Base-by-base conservation (phyloP, 345 rosid genomes). In the Eucalyptus sideroxylon region DNA sequence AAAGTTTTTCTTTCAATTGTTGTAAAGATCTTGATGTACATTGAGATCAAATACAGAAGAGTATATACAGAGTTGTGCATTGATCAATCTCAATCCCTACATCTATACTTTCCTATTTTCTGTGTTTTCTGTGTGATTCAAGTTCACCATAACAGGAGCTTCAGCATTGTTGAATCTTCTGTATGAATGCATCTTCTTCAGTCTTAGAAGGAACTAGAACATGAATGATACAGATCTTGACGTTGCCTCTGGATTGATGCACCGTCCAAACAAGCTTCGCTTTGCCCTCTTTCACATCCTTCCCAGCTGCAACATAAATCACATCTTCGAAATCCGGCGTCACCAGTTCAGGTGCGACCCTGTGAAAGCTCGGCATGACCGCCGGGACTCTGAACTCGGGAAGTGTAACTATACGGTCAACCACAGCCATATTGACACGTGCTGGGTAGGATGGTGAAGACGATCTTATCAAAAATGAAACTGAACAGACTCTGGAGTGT, bases 271-370 rank as follows among this genome's bases (percentile, higher is more conserved):
- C 16, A 59, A 96, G 91, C 86, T 91, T 91, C 80, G 92, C 94
- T 89, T 93, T 94, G 92, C 92, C 89, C 88, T 93, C 94, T 23
- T 94, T 94, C 60, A 94, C 92, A 3, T 92, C 91, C 87, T 94
- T 96, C n/a, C 95, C 95, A 11, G 95, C 95, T 9, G 99, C 98
- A 17, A 97, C 98, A 62, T 93, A 95, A 26, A 96, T 90, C 90
- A 92, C 93, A 89, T 96, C 98, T 51, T 96, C 96, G 34, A 93
- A 93, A 24, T 93, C 91, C 16, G 87, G 89, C 44, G 95, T 91
- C 90, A 92, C 91, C 23, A 94, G 88, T 62, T 90, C 94, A 53
- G 90, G 93, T 87, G 88, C 92, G 42, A 91, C 89, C 59, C 89
- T 93, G 47, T 92, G 85, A 55, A 92, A 60, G 67, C 67, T 60